phyloP scores from a whole-genome alignment of 176 grass and related monocot genomes.

The Triticum aestivum region IWGSC_CS_RefSeq_v2.1 NC_057811.1:345354223-345354722 shows the following conservation, averaged over 20 bases:
- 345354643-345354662: background rate
- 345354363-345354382: no score
- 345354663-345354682: constrained; percentile 8
- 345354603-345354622: background rate
- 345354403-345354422: no score
- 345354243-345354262: background rate
- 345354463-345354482: no score
- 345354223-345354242: constrained; percentile 18
- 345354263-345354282: constrained; percentile 15
- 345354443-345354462: no score
- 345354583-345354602: background rate
- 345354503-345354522: no score
- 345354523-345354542: no score
- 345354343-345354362: no score
- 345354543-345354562: no score
- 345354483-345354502: no score
- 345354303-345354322: background rate
- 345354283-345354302: background rate
- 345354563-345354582: background rate
- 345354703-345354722: background rate
- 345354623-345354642: background rate
- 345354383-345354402: no score
- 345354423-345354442: no score
- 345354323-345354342: no score
- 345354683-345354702: background rate